Conservation (phyloP, 306 rosid species). For the Sechiopsis laciniata region DNA sequence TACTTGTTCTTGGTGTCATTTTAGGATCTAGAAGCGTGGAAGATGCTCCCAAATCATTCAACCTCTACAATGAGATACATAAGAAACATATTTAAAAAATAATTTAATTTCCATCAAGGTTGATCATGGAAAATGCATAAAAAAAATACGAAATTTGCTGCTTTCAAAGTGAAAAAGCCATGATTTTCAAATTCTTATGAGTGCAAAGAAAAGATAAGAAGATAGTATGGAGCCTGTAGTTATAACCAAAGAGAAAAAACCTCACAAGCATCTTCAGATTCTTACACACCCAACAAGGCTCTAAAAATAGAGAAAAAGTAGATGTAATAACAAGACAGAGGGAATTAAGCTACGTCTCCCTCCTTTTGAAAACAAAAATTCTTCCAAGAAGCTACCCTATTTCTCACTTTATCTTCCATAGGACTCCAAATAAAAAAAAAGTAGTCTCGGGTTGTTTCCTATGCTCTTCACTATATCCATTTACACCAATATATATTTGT, state of each 20-base stretch:
- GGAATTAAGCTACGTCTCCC: too few relatives aligned
- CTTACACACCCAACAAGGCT: too few relatives aligned
- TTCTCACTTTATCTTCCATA: too few relatives aligned
- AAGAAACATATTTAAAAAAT: not conserved
- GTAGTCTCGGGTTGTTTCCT: too few relatives aligned
- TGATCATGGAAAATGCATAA: slow-evolving; percentile 26
- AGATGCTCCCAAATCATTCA: slow-evolving; percentile 35
- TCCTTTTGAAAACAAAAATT: too few relatives aligned
- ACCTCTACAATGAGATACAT: slow-evolving; percentile 21
- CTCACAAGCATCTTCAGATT: too few relatives aligned
- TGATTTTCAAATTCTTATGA: not conserved
- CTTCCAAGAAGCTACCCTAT: too few relatives aligned
- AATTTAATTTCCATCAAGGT: not conserved
- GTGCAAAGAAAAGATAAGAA: not conserved
- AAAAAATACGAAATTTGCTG: not conserved
- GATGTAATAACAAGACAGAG: too few relatives aligned
- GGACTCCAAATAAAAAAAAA: too few relatives aligned
- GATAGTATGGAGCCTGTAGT: not conserved
- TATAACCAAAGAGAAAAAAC: slow-evolving; percentile 2
- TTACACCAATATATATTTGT: not conserved
- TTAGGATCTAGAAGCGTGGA: slow-evolving; percentile 32
- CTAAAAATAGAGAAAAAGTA: too few relatives aligned
- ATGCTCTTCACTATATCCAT: too few relatives aligned
- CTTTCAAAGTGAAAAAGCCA: not conserved
- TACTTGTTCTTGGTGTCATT: slow-evolving; percentile 60